Base-by-base conservation (phyloP, 2,329 filamentous ascomycete species). In the Neonectria sp. region DNA sequence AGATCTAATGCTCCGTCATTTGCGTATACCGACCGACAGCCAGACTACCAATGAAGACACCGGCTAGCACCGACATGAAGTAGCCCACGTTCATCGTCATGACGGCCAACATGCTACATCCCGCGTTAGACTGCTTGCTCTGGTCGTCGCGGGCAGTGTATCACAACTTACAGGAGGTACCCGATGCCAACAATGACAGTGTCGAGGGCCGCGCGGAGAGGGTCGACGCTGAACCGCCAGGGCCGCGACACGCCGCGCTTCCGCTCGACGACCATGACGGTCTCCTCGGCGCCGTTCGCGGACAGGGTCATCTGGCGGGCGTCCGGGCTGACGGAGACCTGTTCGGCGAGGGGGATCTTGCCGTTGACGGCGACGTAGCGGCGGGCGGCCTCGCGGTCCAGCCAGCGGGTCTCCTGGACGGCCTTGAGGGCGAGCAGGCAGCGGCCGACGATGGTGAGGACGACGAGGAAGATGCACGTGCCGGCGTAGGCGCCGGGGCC, bases 81-180 rank as follows among this genome's bases (percentile, higher is more conserved):
- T 96, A 96, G 13, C 93, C 94, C 17, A 95, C 88, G 74, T 96
- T 96, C 84, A 94, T 90, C 1, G 93, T 95, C 94, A 96, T 97
- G 77, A 97, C 92, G 15, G 93, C 93, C 82, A 97, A 83, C 95
- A 97, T 97, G 67, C 95, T 97, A 59, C 6, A n/a, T 11, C 12
- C 60, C 53, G 64, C 15, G 51, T 57, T 24, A 68, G 53, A 17
- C 3, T 1, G 2, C 33, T 24, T 15, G 12, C 40, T 15, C 7
- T 43, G 17, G 31, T 2, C 37, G n/a, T 17, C 15, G 2, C 5
- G 35, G 35, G 15, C 17, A 37, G 25, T 35, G 29, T 33, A 25
- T 3, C 2, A 57, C 8, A 37, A 90, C 93, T 88, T 83, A 97
- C 95, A 97, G 89, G 35, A 97, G 83, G 82, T 97, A 97, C 13